Evolutionary conservation across 108 stramenopile species (phyloP).

Genomic region (Fistulifera pelliculosa): DNA sequence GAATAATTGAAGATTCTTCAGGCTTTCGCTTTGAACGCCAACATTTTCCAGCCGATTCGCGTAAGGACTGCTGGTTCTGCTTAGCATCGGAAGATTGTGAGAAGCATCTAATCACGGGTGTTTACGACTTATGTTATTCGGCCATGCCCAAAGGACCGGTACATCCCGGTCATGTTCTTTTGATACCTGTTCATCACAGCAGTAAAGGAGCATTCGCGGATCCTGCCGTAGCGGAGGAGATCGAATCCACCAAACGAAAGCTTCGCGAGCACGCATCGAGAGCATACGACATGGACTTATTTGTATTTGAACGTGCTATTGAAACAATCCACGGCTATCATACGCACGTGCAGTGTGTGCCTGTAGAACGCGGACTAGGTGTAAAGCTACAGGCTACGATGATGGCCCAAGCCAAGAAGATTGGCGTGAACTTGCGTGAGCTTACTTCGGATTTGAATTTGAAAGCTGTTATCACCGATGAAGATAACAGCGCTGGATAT

Average conservation of each 20-base stretch:
- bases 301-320: constrained; percentile 84
- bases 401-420: constrained; percentile 46
- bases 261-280: constrained; percentile 40
- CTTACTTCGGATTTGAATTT: constrained; percentile 60
- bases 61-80: constrained; percentile 90
- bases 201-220: constrained; percentile 39
- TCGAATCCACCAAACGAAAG: constrained; percentile 37
- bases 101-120: constrained; percentile 76
- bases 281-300: constrained; percentile 58
- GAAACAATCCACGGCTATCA: constrained; percentile 85
- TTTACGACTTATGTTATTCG: constrained; percentile 61
- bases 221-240: constrained; percentile 37
- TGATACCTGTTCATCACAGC: constrained; percentile 79
- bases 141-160: constrained; percentile 85
- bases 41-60: constrained; percentile 59
- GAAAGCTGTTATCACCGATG: constrained; percentile 26
- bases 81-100: constrained; percentile 79
- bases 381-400: constrained; percentile 44
- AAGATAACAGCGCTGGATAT: constrained; percentile 43
- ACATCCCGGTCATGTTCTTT: constrained; percentile 62
- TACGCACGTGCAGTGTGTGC: constrained; percentile 79
- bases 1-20: constrained; percentile 25
- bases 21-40: constrained; percentile 47
- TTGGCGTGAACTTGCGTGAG: constrained; percentile 52
- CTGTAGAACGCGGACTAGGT: constrained; percentile 35